Conservation (phyloP, 192 early-diverging fungal genomes). For the Backusella liffmaniae region DNA sequence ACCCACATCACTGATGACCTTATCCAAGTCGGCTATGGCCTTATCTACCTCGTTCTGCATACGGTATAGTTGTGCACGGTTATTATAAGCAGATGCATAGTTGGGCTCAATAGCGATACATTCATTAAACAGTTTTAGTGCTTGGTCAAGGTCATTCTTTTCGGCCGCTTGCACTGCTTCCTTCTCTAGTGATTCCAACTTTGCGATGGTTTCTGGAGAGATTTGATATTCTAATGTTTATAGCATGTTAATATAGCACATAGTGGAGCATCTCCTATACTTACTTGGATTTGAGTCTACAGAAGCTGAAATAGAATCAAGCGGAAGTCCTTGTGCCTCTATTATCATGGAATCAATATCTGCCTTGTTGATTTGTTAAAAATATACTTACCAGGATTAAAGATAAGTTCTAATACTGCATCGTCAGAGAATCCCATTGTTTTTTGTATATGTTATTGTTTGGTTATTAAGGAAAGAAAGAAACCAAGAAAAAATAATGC, state of each 20-base stretch:
- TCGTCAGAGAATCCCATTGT: constrained; percentile 26
- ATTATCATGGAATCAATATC: not conserved
- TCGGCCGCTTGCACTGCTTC: constrained; percentile 43
- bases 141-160: constrained; percentile 38
- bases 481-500: not conserved
- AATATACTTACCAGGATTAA: constrained; percentile 30
- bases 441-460: not conserved
- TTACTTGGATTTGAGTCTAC: constrained; percentile 25
- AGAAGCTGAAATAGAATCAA: constrained; percentile 23
- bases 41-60: constrained; percentile 35
- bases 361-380: not conserved
- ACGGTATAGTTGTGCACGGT: constrained; percentile 52
- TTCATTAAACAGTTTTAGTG: constrained; percentile 40
- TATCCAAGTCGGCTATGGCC: constrained; percentile 43
- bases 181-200: constrained; percentile 38
- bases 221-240: not conserved
- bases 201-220: constrained; percentile 24
- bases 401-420: constrained; percentile 34
- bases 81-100: constrained; percentile 53
- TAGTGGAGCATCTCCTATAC: not conserved
- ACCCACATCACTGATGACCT: constrained; percentile 40
- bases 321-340: constrained; percentile 34
- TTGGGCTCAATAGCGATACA: constrained; percentile 38
- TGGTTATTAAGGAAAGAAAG: not conserved
- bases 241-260: not conserved